Base-by-base conservation (phyloP, 148 eudicot genomes). In the Suaeda aralocaspica region DNA sequence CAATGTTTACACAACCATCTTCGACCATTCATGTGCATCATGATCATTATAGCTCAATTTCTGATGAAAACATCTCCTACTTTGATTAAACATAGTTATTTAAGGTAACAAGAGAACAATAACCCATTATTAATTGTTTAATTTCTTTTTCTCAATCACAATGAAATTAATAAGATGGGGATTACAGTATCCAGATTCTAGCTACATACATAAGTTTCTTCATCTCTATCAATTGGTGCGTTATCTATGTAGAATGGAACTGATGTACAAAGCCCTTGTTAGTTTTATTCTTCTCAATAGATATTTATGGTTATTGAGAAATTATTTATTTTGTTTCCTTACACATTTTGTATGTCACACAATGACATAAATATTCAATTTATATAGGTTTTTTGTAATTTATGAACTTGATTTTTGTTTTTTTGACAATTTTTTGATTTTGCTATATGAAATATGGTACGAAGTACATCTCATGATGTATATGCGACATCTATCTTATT, bases 21-120 rank as follows among this genome's bases (percentile, higher is more conserved):
- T 74, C 81, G 49, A 64, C 51, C 59, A 61, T 71, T 29, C 65
- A 67, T 42, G 77, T 74, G 33, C 55, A 50, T 19, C 66, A 62
- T 39, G 66, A 62, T 36, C 66, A 62, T 24, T 86, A 74, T 72
- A 77, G 70, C 74, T 49, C 80, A 65, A 87, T 84, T 74, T 79
- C 91, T 46, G 64, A 74, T 64, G 88, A 78, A 15, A 79, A 81
- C 76, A 71, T 84, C 22, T 75, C 88, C 42, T 84, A 78, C 46
- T 87, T 84, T 80, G 88, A 82, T 72, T 87, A 72, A 84, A 21
- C 48, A 50, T 39, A 44, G 53, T 36, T 36, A 61, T 71, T 59
- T 68, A 66, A 65, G 19, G 52, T 51, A 46, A 63, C 33, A 49
- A 66, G 29, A 51, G 30, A 59, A 42, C n/a, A 28, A 39, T 30